Conservation (phyloP, 1,284 basidiomycete species). For the Ceratobasidium sp. region DNA sequence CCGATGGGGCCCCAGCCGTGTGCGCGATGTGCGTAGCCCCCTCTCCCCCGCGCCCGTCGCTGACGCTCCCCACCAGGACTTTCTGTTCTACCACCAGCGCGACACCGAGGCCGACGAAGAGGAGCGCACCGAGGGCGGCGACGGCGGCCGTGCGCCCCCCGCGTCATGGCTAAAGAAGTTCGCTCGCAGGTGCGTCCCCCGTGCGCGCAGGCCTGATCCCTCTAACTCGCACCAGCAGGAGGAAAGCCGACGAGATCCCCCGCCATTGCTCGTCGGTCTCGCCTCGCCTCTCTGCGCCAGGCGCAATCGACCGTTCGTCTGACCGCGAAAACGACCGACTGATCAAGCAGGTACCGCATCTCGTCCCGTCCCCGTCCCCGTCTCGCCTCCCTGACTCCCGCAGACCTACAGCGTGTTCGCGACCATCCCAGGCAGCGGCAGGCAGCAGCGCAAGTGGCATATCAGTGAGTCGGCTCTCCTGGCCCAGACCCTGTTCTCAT, state of each 20-base stretch:
- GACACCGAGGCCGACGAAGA: constrained; percentile 43
- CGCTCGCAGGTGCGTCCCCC: constrained; percentile 43
- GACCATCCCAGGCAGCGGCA: constrained; percentile 36
- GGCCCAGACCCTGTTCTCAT: constrained; percentile 14
- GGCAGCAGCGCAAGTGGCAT: constrained; percentile 44
- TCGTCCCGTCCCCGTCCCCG: neutral
- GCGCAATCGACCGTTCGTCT: constrained; percentile 33
- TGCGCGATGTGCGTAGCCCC: constrained; percentile 39
- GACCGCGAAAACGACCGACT: constrained; percentile 43
- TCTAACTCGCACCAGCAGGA: constrained; percentile 34
- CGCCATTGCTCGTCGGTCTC: constrained; percentile 19
- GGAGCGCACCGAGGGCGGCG: constrained; percentile 29
- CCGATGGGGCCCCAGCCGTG: constrained; percentile 45
- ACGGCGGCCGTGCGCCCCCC: constrained; percentile 35
- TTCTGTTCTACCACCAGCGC: constrained; percentile 57
- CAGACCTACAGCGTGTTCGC: constrained; percentile 45
- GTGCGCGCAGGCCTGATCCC: constrained; percentile 5
- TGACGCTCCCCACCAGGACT: constrained; percentile 51
- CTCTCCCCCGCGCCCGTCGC: neutral
- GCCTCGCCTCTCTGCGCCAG: constrained; percentile 25
- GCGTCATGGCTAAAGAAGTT: constrained; percentile 42
- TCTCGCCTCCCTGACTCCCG: neutral
- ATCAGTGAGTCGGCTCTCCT: constrained; percentile 39
- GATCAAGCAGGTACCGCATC: constrained; percentile 41
- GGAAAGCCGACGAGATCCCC: constrained; percentile 34